These are phyloP conservation scores for Blastomyces emzantsi DNA, from an alignment of 2,329 filamentous ascomycete species.

Conservation along the genomic window DNA sequence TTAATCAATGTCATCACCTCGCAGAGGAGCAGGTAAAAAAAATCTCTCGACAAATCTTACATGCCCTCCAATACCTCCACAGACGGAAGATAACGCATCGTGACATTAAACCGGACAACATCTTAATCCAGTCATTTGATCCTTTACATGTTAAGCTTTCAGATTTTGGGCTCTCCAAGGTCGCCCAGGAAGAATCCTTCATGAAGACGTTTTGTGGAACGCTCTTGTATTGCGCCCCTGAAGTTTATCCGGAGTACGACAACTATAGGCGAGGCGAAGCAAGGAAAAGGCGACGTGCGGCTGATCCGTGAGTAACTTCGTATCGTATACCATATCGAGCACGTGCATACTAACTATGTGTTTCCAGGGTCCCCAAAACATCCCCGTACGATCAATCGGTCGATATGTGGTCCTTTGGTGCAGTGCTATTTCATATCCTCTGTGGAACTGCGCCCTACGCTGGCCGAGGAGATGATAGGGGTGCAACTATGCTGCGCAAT, in stretches of 20 bases:
- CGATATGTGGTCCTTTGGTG: conserved; percentile 93
- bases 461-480: conserved; percentile 64
- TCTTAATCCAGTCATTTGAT: conserved; percentile 64
- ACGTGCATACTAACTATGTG: conserved; percentile 13
- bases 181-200: conserved; percentile 84
- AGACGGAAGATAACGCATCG: conserved; percentile 84
- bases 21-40: conserved; percentile 58
- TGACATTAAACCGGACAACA: conserved; percentile 99
- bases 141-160: conserved; percentile 84
- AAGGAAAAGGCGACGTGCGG: conserved; percentile 53
- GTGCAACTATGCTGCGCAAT: conserved; percentile 65
- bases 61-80: conserved; percentile 80
- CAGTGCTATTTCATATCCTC: conserved; percentile 82
- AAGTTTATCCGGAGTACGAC: conserved; percentile 80
- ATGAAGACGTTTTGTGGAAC: conserved; percentile 95
- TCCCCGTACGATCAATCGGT: conserved; percentile 80
- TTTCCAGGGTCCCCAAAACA: conserved; percentile 38
- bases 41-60: conserved; percentile 61
- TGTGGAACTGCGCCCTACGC: conserved; percentile 72
- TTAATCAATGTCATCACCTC: conserved; percentile 54
- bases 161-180: conserved; percentile 94
- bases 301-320: conserved; percentile 33
- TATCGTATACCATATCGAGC: conserved; percentile 13
- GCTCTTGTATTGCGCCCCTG: conserved; percentile 87
- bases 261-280: conserved; percentile 53